Percentiles rank a stretch among this genome's conserved stretches.
phyloP scores from a whole-genome alignment of 2,329 filamentous ascomycete genomes.

The Ustilaginoidea virens region DNA sequence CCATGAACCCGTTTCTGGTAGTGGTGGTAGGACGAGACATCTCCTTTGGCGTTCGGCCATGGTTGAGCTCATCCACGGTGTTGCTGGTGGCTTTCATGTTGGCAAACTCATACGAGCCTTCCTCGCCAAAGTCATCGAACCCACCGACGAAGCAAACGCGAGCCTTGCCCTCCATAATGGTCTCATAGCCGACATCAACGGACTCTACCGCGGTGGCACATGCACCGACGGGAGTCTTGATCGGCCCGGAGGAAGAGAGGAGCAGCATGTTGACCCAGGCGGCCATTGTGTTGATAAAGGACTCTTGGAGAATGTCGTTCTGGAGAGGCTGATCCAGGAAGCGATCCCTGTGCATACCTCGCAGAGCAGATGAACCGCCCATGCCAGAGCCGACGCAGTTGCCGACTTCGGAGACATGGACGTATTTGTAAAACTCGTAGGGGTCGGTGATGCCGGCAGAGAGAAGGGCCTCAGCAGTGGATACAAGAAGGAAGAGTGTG shows the following conservation, averaged over 20 bases:
- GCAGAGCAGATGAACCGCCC: conserved; percentile 80
- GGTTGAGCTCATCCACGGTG: conserved; percentile 86
- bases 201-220: conserved; percentile 97
- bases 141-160: conserved; percentile 95
- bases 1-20: conserved; percentile 96
- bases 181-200: conserved; percentile 94
- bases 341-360: conserved; percentile 96
- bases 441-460: conserved; percentile 94
- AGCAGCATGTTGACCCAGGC: conserved; percentile 99
- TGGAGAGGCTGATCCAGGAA: conserved; percentile 95
- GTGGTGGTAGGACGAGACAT: conserved; percentile 98
- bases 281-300: conserved; percentile 99
- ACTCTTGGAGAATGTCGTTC: conserved; percentile 98
- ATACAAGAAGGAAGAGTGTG: conserved; percentile 87
- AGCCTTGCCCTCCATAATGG: conserved; percentile 95
- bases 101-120: conserved; percentile 98
- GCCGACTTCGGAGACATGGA: conserved; percentile 92
- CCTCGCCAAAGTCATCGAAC: conserved; percentile 98
- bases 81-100: conserved; percentile 99
- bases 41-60: conserved; percentile 86
- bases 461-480: conserved; percentile 79
- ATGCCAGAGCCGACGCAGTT: conserved; percentile 98
- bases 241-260: conserved; percentile 89
- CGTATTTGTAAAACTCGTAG: conserved; percentile 99
- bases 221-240: conserved; percentile 96